Base-by-base conservation (phyloP, 192 early-diverging fungal genomes). In the Lobulomyces angularis region DNA sequence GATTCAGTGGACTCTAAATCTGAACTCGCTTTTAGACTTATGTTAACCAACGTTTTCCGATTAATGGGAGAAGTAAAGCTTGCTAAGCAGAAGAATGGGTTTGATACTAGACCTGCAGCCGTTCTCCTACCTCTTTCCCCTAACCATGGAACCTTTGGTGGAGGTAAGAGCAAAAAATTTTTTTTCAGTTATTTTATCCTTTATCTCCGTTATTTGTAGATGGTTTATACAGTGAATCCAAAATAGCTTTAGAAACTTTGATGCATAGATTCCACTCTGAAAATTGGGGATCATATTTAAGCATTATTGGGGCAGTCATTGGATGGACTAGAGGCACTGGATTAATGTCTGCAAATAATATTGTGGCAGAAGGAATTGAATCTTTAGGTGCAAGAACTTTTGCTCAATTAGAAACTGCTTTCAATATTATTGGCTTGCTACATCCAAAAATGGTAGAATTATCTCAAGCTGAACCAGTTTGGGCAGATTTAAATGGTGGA, bases 271-370 rank as follows among this genome's bases (percentile, higher is more conserved):
- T 85, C 84, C 69, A 83, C 38, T 77, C 88, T 26, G 91, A 96
- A 61, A 65, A 61, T 32, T 96, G 91, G 91, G 67, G 78, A 35
- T 59, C 67, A 39, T 91, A 92, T 67, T 51, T 96, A 36, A 73
- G 82, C 24, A 78, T 96, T 32, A 66, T 86, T 29, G 91, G 89
- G 42, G 86, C 89, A 26, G 84, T 87, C 18, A 96, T 96, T 58
- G 91, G 91, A 12, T 96, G 91, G 91, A 96, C 91, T 31, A 81
- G 91, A 56, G 88, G 91, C 41, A 96, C 91, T 22, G 88, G 88
- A 24, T 71, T 96, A 55, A 96, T 96, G 91, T 74, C 70, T 18
- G 64, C 69, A 46, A 96, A 90, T 65, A 88, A 96, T 58, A 66
- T 84, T 28, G 77, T 88, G 38, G 84, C 88, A 21, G 77, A 88